A percentile compares a stretch with the other conserved stretches of the same genome.
Conservation (phyloP, 2,329 filamentous ascomycete species). For the Juglanconis oblonga region DNA sequence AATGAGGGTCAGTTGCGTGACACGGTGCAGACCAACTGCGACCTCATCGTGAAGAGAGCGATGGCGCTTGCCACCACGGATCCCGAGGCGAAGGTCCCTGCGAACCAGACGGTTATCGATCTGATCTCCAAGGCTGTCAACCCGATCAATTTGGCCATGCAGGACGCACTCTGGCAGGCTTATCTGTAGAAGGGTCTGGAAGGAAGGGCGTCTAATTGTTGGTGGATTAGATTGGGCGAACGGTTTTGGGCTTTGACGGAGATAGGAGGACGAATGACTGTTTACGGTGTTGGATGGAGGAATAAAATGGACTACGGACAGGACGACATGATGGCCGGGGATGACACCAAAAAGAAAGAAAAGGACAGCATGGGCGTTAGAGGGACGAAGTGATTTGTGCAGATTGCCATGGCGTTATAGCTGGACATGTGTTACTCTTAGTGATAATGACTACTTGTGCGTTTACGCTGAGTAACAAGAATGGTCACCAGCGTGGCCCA, state of each 20-base stretch:
- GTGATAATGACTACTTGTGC: too few species aligned
- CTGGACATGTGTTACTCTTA: too few species aligned
- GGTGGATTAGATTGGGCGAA: neutral
- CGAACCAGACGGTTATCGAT: constrained; percentile 96
- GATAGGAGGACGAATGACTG: too few species aligned
- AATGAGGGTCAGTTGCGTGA: constrained; percentile 67
- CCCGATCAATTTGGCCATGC: constrained; percentile 81
- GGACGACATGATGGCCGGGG: too few species aligned
- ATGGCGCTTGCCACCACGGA: constrained; percentile 72
- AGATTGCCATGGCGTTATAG: too few species aligned
- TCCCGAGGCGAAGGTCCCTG: constrained; percentile 80
- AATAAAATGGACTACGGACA: too few species aligned
- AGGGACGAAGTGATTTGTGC: too few species aligned
- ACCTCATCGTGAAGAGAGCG: constrained; percentile 88
- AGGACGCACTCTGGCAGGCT: constrained; percentile 95
- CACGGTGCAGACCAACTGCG: constrained; percentile 66
- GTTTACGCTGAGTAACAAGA: too few species aligned
- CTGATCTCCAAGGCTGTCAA: constrained; percentile 89
- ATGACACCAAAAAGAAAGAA: too few species aligned
- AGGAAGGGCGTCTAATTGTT: neutral
- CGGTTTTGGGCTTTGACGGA: neutral
- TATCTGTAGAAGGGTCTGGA: constrained; percentile 61
- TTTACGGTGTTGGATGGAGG: too few species aligned
- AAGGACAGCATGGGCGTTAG: too few species aligned
- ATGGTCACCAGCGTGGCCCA: too few species aligned